Base-by-base conservation (phyloP, 805 yeast species). In the Starmera quercuum region DNA sequence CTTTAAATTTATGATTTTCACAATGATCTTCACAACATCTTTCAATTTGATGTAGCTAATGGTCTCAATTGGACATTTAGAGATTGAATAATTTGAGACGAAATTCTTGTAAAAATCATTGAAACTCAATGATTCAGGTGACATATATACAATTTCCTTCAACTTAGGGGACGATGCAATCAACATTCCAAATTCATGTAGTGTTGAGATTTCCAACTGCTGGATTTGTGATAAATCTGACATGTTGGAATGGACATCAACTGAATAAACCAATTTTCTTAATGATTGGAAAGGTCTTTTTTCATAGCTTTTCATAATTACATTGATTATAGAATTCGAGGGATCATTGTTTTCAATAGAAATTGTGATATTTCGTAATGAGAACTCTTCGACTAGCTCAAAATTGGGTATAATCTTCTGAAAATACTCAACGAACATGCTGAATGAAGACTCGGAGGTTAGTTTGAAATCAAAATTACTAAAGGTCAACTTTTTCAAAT, bases 1-100 rank as follows among this genome's bases (percentile, higher is more conserved):
- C 30, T 40, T 41, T 7, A 35, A 19, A 27, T 41, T 41, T 10
- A 41, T 31, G 7, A 41, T 17, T 20, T 39, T 38, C 1, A 33
- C 27, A 23, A 33, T 35, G 2, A 40, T n/a, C 20, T 31, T 19
- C 15, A 35, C 22, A 12, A 37, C 34, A 13, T 35, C 38, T 15
- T 15, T 15, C n/a, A 33, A 33, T 27, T 28, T 27, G 11, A 28
- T 22, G 12, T 13, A 35, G 14, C 26, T n/a, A 3, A 32, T 21
- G 15, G 8, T 26, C n/a, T 16, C 12, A 27, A 14, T 17, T 12
- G 8, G 13, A 7, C 12, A 8, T 6, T 23, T 23, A 9, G 12
- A 23, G 9, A 27, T 11, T 13, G 27, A 27, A 17, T 10, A 16
- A 13, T 13, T 16, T 13, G 14, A 12, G 12, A n/a, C 13, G 12